phyloP scores from a whole-genome alignment of 768 basidiomycete species.

The Podaxis sp. region DNA sequence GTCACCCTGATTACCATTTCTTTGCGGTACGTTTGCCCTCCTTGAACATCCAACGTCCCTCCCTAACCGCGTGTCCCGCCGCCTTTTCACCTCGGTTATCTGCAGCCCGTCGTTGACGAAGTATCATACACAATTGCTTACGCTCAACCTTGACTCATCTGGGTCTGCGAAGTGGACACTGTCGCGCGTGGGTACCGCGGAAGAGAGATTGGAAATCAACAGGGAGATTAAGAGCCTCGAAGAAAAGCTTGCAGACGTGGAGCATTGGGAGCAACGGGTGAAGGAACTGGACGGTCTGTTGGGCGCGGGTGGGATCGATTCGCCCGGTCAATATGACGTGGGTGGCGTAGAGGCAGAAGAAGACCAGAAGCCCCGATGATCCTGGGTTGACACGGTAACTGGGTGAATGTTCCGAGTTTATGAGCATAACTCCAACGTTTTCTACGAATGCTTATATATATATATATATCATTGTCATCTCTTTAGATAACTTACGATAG shows the following conservation, averaged over 20 bases:
- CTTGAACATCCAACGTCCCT: not conserved
- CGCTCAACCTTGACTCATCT: conserved; percentile 61
- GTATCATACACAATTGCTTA: conserved; percentile 87
- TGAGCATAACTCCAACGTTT: too few relatives aligned
- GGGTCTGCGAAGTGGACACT: conserved; percentile 72
- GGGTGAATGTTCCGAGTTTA: too few relatives aligned
- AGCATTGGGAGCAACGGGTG: conserved; percentile 69
- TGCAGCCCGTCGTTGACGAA: conserved; percentile 78
- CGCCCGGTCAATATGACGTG: not conserved
- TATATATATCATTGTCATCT: too few relatives aligned
- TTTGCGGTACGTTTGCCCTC: conserved; percentile 50
- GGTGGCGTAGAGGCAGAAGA: not conserved
- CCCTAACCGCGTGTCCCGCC: not conserved
- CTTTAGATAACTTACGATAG: too few relatives aligned
- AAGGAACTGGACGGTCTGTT: conserved; percentile 62
- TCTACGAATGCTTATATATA: too few relatives aligned
- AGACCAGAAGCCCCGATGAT: not conserved
- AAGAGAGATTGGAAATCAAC: conserved; percentile 73
- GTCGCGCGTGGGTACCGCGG: conserved; percentile 66
- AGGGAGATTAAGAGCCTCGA: conserved; percentile 72
- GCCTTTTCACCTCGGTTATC: not conserved
- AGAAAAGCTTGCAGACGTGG: conserved; percentile 67
- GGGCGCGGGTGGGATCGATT: conserved; percentile 35
- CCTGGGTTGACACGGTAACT: not conserved
- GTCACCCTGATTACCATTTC: conserved; percentile 95